Base-by-base conservation (phyloP, 768 basidiomycete species). In the Kockovaella imperatae region DNA sequence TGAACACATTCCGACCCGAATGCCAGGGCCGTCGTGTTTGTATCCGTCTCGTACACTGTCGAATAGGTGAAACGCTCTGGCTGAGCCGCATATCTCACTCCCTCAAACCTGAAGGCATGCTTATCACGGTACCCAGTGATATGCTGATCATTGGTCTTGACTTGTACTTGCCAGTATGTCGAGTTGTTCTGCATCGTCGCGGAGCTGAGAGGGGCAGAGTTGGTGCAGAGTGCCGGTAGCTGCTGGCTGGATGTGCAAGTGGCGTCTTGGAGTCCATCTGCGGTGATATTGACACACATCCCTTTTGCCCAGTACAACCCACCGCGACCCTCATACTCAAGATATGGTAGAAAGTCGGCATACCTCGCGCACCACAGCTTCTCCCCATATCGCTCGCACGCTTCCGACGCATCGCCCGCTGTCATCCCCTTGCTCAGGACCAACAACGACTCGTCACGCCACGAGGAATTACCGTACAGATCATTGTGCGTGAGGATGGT, bases 71-170 rank as follows among this genome's bases (percentile, higher is more conserved):
- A 78, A 3, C 77, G 71, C 35, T 54, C 44, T 10, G 74, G 72
- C 1, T 74, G 73, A 47, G 76, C 64, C 4, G 77, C 76, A 50
- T 75, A 79, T 0, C 75, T 77, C 34, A 80, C 75, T 11, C 78
- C 78, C 11, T 77, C 60, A 71, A 80, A 79, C 15, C 75, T 72
- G 69, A 79, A 78, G 1, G 76, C 75, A 0, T 74, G 61, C 29
- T 74, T 73, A 54, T 78, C 77, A 17, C 77, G 76, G 34, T 71
- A 75, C 0, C 76, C 36, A 7, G 36, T 38, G 18, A 38, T 8
- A 38, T 20, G 36, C 36, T 10, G 36, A 14, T 20, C 14, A n/a
- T n/a, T 7, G 36, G 36, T 20, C 14, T 38, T 47, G 15, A 39
- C 35, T 20, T 39, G 29, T 8, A 50, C 35, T 40, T 50, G 42